Conservation (phyloP, 2,329 filamentous ascomycete species). For the Aspergillus udagawae region DNA sequence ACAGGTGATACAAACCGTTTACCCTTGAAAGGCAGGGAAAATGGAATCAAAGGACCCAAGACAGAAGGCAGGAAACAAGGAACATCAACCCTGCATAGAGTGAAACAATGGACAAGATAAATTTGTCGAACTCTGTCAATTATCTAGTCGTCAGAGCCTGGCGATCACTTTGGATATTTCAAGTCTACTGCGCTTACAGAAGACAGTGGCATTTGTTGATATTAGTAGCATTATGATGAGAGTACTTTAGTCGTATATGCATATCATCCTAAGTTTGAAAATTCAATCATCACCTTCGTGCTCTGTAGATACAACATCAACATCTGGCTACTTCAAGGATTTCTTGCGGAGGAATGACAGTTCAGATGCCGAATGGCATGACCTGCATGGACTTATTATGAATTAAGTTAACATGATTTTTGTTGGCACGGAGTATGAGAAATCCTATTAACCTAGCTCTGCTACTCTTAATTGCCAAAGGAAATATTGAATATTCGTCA, state of each 20-base stretch:
- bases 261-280: not conserved
- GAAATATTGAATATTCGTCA: not conserved
- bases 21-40: not conserved
- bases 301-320: not conserved
- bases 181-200: not conserved
- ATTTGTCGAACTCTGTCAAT: not conserved
- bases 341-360: not conserved
- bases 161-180: not conserved
- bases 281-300: not conserved
- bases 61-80: not conserved
- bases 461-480: not conserved
- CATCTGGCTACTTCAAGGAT: not conserved
- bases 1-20: not conserved
- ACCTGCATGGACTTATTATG: not conserved
- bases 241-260: not conserved
- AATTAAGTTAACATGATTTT: not conserved
- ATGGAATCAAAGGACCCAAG: not conserved
- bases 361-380: not conserved
- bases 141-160: not conserved
- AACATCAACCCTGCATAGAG: not conserved
- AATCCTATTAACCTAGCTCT: not conserved
- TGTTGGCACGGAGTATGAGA: not conserved
- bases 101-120: not conserved
- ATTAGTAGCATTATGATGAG: not conserved
- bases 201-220: not conserved